Evolutionary conservation across 805 yeast genomes (phyloP), one percentile per base, ranked within the genome.

Genomic region (Ogataea neopini): DNA sequence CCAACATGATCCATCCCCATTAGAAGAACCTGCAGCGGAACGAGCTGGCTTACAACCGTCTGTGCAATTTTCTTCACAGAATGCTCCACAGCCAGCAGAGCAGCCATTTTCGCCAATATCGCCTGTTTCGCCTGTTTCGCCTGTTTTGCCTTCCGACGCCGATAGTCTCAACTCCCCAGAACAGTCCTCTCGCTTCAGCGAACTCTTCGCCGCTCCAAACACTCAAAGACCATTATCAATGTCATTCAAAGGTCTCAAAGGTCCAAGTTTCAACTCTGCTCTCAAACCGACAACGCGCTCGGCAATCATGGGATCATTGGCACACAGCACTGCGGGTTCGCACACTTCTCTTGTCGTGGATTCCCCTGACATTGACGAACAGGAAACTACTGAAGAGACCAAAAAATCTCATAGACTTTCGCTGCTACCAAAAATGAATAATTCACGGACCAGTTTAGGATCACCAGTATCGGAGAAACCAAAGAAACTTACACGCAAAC

Each of bases 171-270:
- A 43, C 44, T 45, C 48, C 2, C 44, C 44, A 14, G 33, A 20
- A 15, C 22, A 30, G 9, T 14, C 32, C 6, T 4, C 25, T 9
- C 32, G 34, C 6, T 23, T 45, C 28, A 29, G 38, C 19, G 30
- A 37, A 22, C 18, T 29, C 30, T 29, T 35, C 13, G 13, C 37
- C 11, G 25, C 40, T 15, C 35, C 39, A 4, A 34, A 23, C 37
- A 10, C 37, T n/a, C 40, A 42, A 13, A 49, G 54, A 37, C 57
- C 80, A 17, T 65, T 74, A 9, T 74, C 63, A 7, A 69, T 75
- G 75, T 82, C 88, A 1, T 82, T 81, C 64, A 76, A 76, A 51
- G 90, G 90, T 0, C 62, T 84, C 45, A 74, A 69, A 45, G 86
- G 82, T 0, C 84, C 88, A 1, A 69, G 79, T 1, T 76, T 81